Conservation (phyloP, 1,284 basidiomycete genomes). For the Peniophora sp. region DNA sequence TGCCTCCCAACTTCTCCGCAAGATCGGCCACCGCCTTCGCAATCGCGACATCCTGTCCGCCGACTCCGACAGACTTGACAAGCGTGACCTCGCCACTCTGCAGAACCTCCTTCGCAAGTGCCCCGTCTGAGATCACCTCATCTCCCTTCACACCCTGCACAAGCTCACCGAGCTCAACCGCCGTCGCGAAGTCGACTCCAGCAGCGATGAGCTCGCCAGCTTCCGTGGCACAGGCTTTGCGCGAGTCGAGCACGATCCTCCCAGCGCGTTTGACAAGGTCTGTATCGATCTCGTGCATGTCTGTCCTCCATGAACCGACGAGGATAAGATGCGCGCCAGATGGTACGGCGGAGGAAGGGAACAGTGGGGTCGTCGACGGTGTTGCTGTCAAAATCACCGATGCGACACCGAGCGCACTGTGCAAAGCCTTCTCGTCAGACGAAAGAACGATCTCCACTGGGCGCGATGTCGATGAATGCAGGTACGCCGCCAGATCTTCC, state of each 20-base stretch:
- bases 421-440: slow-evolving; percentile 11
- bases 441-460: not conserved
- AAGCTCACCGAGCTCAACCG: slow-evolving; percentile 60
- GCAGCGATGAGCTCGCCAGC: slow-evolving; percentile 72
- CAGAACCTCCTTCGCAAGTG: slow-evolving; percentile 13
- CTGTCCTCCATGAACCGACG: slow-evolving; percentile 77
- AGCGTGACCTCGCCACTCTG: slow-evolving; percentile 43
- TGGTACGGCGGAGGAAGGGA: slow-evolving; percentile 53
- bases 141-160: slow-evolving; percentile 20
- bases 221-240: slow-evolving; percentile 58
- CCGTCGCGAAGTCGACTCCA: slow-evolving; percentile 23
- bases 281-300: slow-evolving; percentile 70
- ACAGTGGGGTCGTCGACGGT: slow-evolving; percentile 62
- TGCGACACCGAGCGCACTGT: slow-evolving; percentile 31
- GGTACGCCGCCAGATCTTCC: slow-evolving; percentile 26
- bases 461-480: slow-evolving; percentile 21
- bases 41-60: slow-evolving; percentile 71
- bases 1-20: slow-evolving; percentile 26
- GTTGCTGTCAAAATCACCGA: slow-evolving; percentile 73
- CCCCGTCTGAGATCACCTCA: slow-evolving; percentile 20
- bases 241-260: slow-evolving; percentile 64
- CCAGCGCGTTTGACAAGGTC: slow-evolving; percentile 46
- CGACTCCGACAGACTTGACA: slow-evolving; percentile 75
- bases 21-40: slow-evolving; percentile 35
- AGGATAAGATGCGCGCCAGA: slow-evolving; percentile 66